A percentile compares a stretch with the other conserved stretches of the same genome.
These are phyloP conservation scores for Hypomyces rosellus DNA, from an alignment of 2,329 filamentous ascomycete species.

Conservation along the genomic window DNA sequence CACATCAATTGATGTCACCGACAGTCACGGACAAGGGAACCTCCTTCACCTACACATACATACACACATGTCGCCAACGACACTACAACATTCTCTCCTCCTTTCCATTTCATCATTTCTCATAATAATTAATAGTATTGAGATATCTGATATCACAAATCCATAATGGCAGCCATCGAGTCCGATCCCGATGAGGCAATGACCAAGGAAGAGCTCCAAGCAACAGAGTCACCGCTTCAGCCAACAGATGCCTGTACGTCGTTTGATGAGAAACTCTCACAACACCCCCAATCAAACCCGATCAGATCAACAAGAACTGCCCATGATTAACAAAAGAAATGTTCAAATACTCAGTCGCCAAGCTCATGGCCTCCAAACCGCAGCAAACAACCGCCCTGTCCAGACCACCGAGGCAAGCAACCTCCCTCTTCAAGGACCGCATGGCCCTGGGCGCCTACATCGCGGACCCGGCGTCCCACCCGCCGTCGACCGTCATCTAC, in stretches of 20 bases:
- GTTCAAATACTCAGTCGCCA: conserved; percentile 20
- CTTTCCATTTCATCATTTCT: not conserved
- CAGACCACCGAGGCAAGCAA: too few relatives aligned
- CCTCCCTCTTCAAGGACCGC: conserved; percentile 46
- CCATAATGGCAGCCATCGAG: conserved; percentile 19
- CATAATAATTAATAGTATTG: not conserved
- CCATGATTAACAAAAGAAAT: too few relatives aligned
- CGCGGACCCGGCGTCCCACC: conserved; percentile 53
- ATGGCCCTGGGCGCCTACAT: conserved; percentile 65
- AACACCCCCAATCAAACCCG: not conserved
- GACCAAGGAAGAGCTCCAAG: conserved; percentile 35
- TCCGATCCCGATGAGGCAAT: conserved; percentile 35
- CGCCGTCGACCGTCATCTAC: conserved; percentile 56
- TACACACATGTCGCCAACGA: too few relatives aligned
- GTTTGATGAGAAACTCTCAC: not conserved
- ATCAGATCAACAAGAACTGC: too few relatives aligned
- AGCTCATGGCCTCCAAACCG: conserved; percentile 33
- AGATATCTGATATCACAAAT: not conserved
- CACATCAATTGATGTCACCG: too few relatives aligned
- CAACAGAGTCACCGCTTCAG: conserved; percentile 22
- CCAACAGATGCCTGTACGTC: conserved; percentile 37
- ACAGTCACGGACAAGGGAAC: too few relatives aligned
- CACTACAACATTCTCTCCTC: not conserved
- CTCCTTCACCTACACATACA: too few relatives aligned
- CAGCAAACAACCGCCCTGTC: conserved; percentile 16